Evolutionary conservation across 2,329 filamentous ascomycete genomes (phyloP).

Genomic region (Botryosphaeria dothidea): DNA sequence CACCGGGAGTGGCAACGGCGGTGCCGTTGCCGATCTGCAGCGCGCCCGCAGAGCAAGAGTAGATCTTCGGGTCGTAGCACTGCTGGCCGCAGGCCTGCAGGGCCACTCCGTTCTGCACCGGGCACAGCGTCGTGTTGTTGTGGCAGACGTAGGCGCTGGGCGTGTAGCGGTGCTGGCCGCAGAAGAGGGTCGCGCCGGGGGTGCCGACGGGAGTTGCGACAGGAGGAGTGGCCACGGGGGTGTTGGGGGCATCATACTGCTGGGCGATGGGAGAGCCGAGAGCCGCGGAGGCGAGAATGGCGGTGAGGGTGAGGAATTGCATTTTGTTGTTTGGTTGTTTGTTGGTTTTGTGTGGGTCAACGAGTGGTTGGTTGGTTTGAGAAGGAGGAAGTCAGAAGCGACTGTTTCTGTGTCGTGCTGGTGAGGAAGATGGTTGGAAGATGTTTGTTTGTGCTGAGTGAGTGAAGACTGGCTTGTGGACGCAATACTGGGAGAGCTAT

Average conservation of each 20-base stretch:
- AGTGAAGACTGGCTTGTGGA: not conserved
- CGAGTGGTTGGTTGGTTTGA: not conserved
- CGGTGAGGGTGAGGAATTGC: slow-evolving; percentile 12
- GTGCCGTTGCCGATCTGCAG: not conserved
- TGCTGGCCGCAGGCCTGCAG: not conserved
- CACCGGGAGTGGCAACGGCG: not conserved
- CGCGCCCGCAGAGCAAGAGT: not conserved
- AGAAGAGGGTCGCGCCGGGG: not conserved
- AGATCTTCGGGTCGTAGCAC: slow-evolving; percentile 17
- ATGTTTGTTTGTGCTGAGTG: not conserved
- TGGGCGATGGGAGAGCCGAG: not conserved
- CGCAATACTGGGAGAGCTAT: not conserved
- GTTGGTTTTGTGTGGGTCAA: not conserved
- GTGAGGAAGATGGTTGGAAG: not conserved
- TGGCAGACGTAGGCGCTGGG: slow-evolving; percentile 2
- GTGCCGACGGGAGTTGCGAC: not conserved
- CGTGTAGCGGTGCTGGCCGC: slow-evolving; percentile 6
- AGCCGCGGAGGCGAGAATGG: slow-evolving; percentile 1
- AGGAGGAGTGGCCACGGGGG: not conserved
- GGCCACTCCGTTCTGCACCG: slow-evolving; percentile 2
- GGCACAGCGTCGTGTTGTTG: slow-evolving; percentile 7
- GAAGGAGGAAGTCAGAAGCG: not conserved
- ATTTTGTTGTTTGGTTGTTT: slow-evolving; percentile 4
- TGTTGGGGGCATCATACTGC: not conserved
- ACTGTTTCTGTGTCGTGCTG: not conserved